Evolutionary conservation across 163 green algal genomes (phyloP).

Genomic region (Scenedesmus sp.): DNA sequence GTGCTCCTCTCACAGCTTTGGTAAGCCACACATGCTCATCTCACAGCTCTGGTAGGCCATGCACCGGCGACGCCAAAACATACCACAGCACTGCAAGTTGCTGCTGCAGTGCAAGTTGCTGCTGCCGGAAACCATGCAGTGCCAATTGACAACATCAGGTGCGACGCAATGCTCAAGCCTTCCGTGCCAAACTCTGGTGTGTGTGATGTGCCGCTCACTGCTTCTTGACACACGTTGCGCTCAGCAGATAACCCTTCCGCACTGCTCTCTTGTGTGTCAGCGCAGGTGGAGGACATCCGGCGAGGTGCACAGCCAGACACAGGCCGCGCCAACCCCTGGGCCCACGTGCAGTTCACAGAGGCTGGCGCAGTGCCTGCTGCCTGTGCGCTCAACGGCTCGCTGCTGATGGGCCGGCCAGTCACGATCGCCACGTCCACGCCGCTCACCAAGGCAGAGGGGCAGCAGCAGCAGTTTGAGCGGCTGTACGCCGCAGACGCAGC

Average conservation of each 20-base stretch:
- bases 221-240: too few relatives aligned
- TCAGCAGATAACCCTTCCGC: not conserved
- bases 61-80: too few relatives aligned
- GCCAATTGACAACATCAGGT: slow-evolving; percentile 41
- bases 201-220: not conserved
- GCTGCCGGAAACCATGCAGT: not conserved
- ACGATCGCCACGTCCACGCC: slow-evolving; percentile 36
- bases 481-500: not conserved
- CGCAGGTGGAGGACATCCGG: slow-evolving; percentile 17
- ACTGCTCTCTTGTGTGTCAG: not conserved
- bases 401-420: slow-evolving; percentile 37
- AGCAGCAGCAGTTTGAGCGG: not conserved
- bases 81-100: too few relatives aligned
- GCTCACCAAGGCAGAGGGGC: slow-evolving; percentile 10
- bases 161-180: slow-evolving; percentile 15
- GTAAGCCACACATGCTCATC: too few relatives aligned
- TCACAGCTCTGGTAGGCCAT: too few relatives aligned
- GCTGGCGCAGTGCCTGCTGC: slow-evolving; percentile 31
- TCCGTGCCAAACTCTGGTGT: slow-evolving; percentile 17
- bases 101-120: not conserved
- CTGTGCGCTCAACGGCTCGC: slow-evolving; percentile 30
- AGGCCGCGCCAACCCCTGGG: slow-evolving; percentile 4
- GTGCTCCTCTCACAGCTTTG: too few relatives aligned
- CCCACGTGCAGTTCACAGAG: slow-evolving; percentile 48
- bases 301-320: slow-evolving; percentile 8